These are phyloP conservation scores for Chamaenerion angustifolium DNA, from an alignment of 345 rosid genomes.

Conservation along the genomic window DNA sequence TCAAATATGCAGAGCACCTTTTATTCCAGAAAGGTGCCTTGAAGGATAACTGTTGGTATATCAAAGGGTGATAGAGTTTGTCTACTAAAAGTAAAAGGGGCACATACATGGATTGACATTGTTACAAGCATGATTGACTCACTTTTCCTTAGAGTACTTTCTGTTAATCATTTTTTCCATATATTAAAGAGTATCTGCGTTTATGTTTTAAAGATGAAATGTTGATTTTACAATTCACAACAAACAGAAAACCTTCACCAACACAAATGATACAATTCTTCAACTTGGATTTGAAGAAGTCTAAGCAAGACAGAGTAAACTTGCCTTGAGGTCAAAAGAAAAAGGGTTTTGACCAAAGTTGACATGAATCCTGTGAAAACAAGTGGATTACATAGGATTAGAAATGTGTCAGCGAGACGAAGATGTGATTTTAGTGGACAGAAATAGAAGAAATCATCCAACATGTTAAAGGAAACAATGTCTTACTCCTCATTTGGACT, in stretches of 20 bases:
- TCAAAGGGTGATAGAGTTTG: too few relatives aligned
- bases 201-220: too few relatives aligned
- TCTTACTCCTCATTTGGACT: slow-evolving; percentile 96
- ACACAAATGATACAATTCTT: not conserved
- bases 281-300: not conserved
- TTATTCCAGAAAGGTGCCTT: too few relatives aligned
- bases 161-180: too few relatives aligned
- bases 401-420: not conserved
- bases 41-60: too few relatives aligned
- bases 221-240: too few relatives aligned
- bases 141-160: too few relatives aligned
- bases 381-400: not conserved
- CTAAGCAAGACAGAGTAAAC: not conserved
- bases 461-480: not conserved
- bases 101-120: too few relatives aligned
- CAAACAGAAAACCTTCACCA: not conserved
- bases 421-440: not conserved
- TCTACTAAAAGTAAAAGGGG: too few relatives aligned
- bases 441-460: not conserved
- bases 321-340: slow-evolving; percentile 76
- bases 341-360: slow-evolving; percentile 76
- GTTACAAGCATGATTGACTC: too few relatives aligned
- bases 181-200: too few relatives aligned
- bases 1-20: too few relatives aligned
- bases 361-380: slow-evolving; percentile 55